phyloP scores from a whole-genome alignment of 257 asterid species.

The Gentiana macrophylla region DNA sequence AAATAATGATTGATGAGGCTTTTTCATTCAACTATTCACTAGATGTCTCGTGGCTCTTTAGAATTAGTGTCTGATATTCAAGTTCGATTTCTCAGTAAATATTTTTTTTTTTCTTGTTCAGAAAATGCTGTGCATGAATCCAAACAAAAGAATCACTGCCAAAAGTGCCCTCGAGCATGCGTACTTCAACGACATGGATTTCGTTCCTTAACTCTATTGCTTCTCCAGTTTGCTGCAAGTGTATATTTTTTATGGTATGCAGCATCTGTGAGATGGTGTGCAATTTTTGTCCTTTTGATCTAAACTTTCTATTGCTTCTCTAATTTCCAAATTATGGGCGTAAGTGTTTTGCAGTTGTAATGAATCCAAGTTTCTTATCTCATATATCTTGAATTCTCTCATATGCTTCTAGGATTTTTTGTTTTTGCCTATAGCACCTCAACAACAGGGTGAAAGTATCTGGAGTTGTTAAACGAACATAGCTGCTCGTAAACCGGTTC shows the following conservation, averaged over 20 bases:
- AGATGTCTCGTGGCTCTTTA: no score
- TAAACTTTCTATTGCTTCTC: conserved; percentile 6
- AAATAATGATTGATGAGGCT: not conserved
- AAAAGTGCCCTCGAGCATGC: conserved; percentile 83
- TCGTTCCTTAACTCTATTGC: conserved; percentile 36
- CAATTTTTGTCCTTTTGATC: conserved; percentile 21
- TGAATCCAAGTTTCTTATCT: conserved; percentile 10
- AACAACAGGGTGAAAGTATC: conserved; percentile 12
- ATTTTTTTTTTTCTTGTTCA: conserved; percentile 5
- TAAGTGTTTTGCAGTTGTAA: conserved; percentile 14
- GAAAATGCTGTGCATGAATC: conserved; percentile 73
- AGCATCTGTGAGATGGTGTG: conserved; percentile 25
- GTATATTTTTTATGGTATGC: conserved; percentile 41
- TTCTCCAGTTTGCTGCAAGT: conserved; percentile 29
- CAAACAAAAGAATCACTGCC: conserved; percentile 85
- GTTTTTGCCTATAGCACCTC: conserved; percentile 18
- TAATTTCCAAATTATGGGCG: conserved; percentile 18
- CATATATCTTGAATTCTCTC: conserved; percentile 8
- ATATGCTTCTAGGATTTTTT: conserved; percentile 17
- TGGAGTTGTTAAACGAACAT: no score
- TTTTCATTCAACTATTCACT: no score
- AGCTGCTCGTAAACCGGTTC: no score
- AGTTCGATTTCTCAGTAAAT: no score
- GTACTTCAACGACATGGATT: conserved; percentile 73
- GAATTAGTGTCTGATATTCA: no score